Base-by-base conservation (phyloP, 2,329 filamentous ascomycete species). In the Cercospora beticola region DNA sequence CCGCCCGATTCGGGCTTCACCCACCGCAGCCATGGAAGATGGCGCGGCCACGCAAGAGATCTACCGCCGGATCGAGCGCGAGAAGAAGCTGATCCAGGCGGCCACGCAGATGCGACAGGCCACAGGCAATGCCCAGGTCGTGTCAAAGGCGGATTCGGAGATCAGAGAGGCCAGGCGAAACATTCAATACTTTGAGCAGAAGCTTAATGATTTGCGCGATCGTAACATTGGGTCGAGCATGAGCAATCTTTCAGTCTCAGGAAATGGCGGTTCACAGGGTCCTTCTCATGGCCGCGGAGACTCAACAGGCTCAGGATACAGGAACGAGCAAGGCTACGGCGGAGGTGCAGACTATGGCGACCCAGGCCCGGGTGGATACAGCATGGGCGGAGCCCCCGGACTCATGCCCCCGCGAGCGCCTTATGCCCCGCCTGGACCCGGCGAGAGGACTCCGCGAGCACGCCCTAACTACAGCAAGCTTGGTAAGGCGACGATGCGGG, bases 41-140 rank as follows among this genome's bases (percentile, higher is more conserved):
- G 86, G 89, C 78, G 85, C 88, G 74, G 85, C 88, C 73, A 86
- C 89, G 82, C 89, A 89, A 82, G 91, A 93, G 81, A 93, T 99
- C 83, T 89, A 91, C 83, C 91, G 90, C 85, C 98, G 99, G 90
- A 98, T 99, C 82, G 93, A 97, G 86, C 90, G 94, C 80, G 95
- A 99, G 83, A 94, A 94, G 86, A 92, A 91, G 77, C 89, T 98
- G 78, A 95, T 99, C 85, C 92, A 92, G 81, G 94, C 93, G 77
- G 94, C 94, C 75, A 95, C 92, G 82, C 89, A 92, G 76, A 97
- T 99, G 94, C 91, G 93, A 82, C 91, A 94, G 82, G 94, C 95
- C 81, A 97, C 94, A 75, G 92, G 93, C 84, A 99, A 99, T 82
- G 91, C 94, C 75, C 87, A 89, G 70, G 94, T 98, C 73, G 91